phyloP scores from a whole-genome alignment of 2,329 filamentous ascomycete species.

The Diplodia scrobiculata region DNA sequence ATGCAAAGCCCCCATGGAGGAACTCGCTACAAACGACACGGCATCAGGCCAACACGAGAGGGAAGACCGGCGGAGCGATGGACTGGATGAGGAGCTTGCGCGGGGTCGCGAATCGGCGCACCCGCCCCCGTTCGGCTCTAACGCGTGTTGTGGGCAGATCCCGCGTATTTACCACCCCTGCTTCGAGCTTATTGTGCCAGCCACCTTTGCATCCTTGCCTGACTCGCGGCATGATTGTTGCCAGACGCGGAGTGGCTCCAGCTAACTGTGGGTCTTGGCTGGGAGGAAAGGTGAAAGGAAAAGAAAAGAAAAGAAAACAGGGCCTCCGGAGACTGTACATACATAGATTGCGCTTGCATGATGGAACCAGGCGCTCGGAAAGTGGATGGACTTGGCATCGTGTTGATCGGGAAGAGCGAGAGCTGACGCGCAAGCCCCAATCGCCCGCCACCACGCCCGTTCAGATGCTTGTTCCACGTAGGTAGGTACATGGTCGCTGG shows the following conservation, averaged over 20 bases:
- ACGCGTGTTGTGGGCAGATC: too few relatives aligned
- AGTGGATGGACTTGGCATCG: neutral
- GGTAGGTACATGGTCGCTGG: too few relatives aligned
- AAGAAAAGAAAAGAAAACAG: neutral
- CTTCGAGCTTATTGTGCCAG: neutral
- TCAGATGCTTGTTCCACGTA: neutral
- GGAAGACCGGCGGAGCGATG: neutral
- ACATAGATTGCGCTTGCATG: constrained; percentile 5
- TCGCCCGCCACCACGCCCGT: neutral
- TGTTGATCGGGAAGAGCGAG: neutral
- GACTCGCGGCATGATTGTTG: neutral
- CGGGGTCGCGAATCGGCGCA: constrained; percentile 7
- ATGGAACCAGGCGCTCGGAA: constrained; percentile 1
- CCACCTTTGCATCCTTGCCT: neutral
- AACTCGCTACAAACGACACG: neutral
- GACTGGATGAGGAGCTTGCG: neutral
- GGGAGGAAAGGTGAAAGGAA: neutral
- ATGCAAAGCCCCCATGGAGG: neutral
- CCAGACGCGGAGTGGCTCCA: neutral
- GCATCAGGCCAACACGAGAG: constrained; percentile 23
- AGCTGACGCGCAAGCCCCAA: neutral
- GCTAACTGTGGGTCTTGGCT: neutral
- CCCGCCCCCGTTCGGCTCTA: neutral
- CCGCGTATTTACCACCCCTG: too few relatives aligned
- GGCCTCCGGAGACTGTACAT: neutral